Percentiles rank a stretch among this genome's conserved stretches.
phyloP scores from a whole-genome alignment of 2,329 filamentous ascomycete species.

The Talaromyces rugulosus region DNA sequence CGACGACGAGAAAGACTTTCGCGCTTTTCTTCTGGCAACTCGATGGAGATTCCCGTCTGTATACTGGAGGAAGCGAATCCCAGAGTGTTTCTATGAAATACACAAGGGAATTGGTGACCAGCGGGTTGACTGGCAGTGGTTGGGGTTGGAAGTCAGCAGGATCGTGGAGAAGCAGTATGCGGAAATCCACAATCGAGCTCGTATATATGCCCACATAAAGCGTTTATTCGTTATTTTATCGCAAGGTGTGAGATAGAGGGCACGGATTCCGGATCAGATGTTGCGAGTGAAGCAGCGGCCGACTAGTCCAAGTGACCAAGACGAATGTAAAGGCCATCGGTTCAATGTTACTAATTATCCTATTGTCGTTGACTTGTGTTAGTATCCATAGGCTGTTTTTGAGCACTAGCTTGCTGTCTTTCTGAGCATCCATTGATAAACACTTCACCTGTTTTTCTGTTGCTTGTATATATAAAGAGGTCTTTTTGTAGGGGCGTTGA shows the following conservation, averaged over 20 bases:
- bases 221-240: background rate
- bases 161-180: background rate
- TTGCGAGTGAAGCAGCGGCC: background rate
- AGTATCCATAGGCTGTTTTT: no score
- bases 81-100: slow-evolving; percentile 1
- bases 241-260: background rate
- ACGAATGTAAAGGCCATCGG: no score
- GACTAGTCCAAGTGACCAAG: background rate
- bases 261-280: background rate
- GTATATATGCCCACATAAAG: background rate
- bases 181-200: background rate
- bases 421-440: no score
- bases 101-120: background rate
- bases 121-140: slow-evolving; percentile 6
- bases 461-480: no score
- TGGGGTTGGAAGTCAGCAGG: slow-evolving; percentile 5
- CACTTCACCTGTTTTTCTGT: no score
- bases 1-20: background rate
- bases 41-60: background rate
- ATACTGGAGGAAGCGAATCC: slow-evolving; percentile 1
- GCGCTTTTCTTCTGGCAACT: slow-evolving; percentile 1
- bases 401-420: no score
- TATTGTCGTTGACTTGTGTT: no score
- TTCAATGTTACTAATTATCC: no score
- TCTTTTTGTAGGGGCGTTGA: no score